phyloP scores from a whole-genome alignment of 2,329 filamentous ascomycete genomes.

The Didymellaceae sp. region DNA sequence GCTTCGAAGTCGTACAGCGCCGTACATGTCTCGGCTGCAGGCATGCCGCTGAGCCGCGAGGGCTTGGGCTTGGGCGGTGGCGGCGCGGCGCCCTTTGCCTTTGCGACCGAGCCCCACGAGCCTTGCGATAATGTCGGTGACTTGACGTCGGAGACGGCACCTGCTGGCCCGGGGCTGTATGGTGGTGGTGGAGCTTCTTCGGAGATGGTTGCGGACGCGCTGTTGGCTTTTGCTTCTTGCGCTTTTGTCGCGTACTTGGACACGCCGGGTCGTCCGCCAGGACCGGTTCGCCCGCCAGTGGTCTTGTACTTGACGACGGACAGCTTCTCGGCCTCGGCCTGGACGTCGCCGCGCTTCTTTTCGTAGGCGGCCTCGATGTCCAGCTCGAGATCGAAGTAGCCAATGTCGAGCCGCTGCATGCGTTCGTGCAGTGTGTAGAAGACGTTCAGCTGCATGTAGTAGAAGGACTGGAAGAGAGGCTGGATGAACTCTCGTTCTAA shows the following conservation, averaged over 20 bases:
- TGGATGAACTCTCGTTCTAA: slow-evolving; percentile 95
- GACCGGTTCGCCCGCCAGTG: slow-evolving; percentile 66
- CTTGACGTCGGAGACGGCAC: slow-evolving; percentile 16
- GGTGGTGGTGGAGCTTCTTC: slow-evolving; percentile 48
- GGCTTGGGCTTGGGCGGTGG: slow-evolving; percentile 68
- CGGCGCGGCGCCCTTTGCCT: slow-evolving; percentile 57
- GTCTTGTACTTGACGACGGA: slow-evolving; percentile 91
- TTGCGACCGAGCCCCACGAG: slow-evolving; percentile 54
- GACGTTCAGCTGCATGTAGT: slow-evolving; percentile 99
- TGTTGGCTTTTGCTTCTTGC: slow-evolving; percentile 46
- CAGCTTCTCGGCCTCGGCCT: slow-evolving; percentile 82
- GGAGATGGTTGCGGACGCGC: slow-evolving; percentile 38
- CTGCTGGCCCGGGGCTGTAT: slow-evolving; percentile 45
- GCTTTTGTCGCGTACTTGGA: slow-evolving; percentile 51
- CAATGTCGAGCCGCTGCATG: slow-evolving; percentile 97
- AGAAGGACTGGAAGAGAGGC: slow-evolving; percentile 97
- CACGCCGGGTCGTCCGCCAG: slow-evolving; percentile 31
- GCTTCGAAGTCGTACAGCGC: slow-evolving; percentile 96
- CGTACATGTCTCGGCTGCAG: slow-evolving; percentile 78
- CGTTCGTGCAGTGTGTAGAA: slow-evolving; percentile 98
- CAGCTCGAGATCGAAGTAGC: slow-evolving; percentile 91
- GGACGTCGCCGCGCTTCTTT: slow-evolving; percentile 85
- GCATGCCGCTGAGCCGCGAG: slow-evolving; percentile 69
- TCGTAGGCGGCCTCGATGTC: slow-evolving; percentile 93
- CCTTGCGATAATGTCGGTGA: slow-evolving; percentile 40